Evolutionary conservation across 176 grass and related monocot species (phyloP).

Genomic region (Secale cereale): DNA sequence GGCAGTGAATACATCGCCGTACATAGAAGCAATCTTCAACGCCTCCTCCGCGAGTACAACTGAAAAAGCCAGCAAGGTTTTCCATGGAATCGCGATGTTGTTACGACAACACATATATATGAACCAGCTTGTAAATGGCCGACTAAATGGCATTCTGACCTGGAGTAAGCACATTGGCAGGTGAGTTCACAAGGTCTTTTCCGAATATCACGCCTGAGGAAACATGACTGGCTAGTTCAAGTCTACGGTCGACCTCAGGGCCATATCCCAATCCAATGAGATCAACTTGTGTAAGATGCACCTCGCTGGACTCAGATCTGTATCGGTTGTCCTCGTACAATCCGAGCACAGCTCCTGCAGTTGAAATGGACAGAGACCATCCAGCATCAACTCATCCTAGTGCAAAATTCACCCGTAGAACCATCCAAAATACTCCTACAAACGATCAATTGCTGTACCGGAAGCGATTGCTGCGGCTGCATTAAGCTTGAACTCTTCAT

Average conservation of each 20-base stretch:
- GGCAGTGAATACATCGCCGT: slow-evolving; percentile 82
- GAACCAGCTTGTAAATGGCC: not conserved
- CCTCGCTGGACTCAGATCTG: slow-evolving; percentile 70
- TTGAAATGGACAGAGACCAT: slow-evolving; percentile 11
- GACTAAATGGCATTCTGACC: slow-evolving; percentile 35
- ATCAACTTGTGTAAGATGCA: slow-evolving; percentile 69
- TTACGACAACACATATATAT: too few species aligned
- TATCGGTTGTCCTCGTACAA: slow-evolving; percentile 85
- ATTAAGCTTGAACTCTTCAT: slow-evolving; percentile 39
- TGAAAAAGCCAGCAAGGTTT: slow-evolving; percentile 32
- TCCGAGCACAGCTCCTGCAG: slow-evolving; percentile 68
- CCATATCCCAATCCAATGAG: slow-evolving; percentile 79
- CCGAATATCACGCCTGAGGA: slow-evolving; percentile 84
- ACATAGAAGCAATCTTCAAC: slow-evolving; percentile 64
- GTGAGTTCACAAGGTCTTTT: slow-evolving; percentile 94
- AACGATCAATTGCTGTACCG: slow-evolving; percentile 29
- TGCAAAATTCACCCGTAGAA: not conserved
- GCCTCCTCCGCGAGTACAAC: slow-evolving; percentile 86
- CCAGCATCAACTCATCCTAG: not conserved
- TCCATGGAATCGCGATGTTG: not conserved
- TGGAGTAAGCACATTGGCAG: slow-evolving; percentile 92
- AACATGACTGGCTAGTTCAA: slow-evolving; percentile 62
- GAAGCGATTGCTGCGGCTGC: slow-evolving; percentile 69
- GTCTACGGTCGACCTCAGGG: slow-evolving; percentile 48
- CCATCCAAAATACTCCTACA: too few species aligned